Evolutionary conservation across 2,329 filamentous ascomycete species (phyloP).

Genomic region (Fusarium udum): DNA sequence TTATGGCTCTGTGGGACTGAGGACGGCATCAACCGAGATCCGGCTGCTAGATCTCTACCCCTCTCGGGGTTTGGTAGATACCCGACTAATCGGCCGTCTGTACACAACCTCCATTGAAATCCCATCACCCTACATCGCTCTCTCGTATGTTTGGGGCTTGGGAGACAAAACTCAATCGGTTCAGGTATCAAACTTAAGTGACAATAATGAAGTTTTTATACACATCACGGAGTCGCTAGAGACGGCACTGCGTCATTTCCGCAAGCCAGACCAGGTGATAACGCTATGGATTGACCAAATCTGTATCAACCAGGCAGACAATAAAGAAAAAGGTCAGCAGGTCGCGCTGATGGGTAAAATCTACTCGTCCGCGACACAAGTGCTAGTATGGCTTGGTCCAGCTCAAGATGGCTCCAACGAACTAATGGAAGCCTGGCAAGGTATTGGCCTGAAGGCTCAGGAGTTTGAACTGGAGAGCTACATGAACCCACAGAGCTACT

Average conservation of each 20-base stretch:
- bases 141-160: neutral
- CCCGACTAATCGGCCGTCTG: neutral
- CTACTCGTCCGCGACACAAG: neutral
- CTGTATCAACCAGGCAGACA: neutral
- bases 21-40: neutral
- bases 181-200: fast-evolving
- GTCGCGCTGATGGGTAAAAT: neutral
- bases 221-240: neutral
- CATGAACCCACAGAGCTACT: neutral
- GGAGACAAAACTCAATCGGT: neutral
- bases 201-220: neutral
- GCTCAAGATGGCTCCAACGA: neutral
- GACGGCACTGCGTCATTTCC: neutral
- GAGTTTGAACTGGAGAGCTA: neutral
- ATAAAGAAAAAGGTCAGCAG: neutral
- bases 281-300: neutral
- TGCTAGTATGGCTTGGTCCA: neutral
- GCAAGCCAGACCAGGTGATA: fast-evolving
- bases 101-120: neutral
- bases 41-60: neutral
- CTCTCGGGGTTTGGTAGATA: fast-evolving
- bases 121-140: neutral
- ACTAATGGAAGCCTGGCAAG: neutral
- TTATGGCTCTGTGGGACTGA: neutral
- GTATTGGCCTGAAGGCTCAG: neutral